Evolutionary conservation across 306 rosid species (phyloP), one percentile per base, ranked within the genome.

Genomic region (Carpinus viminea): DNA sequence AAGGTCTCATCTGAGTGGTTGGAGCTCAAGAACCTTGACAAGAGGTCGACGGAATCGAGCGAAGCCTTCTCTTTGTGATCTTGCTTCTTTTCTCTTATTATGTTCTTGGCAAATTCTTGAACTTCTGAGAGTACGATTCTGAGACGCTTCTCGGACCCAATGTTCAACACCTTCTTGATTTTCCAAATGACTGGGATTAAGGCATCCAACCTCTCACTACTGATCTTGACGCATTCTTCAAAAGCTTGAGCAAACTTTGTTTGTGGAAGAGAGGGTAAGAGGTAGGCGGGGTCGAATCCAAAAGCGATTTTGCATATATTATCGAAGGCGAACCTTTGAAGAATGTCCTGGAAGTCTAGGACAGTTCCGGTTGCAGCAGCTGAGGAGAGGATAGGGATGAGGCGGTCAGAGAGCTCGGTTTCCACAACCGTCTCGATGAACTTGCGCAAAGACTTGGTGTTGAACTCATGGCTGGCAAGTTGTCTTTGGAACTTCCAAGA

Each of bases 271-370:
- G 92, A 88, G 2, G 91, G 91, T 15, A 79, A 74, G 28, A 93
- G 76, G 76, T 89, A 88, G 21, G 82, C 83, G 0, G 97, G 98
- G 28, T 93, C 92, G 64, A 76, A 88, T 3, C 96, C 96, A 28
- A 91, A 89, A 12, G 92, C 92, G 34, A 91, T 90, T 48, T 55
- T 79, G 56, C 94, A 86, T 7, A 91, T 87, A 59, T 90, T 93
- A 15, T 93, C 97, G 21, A 93, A 88, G 0, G 93, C 90, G 50
- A 93, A 93, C 10, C 97, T 82, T 21, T 91, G 95, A 56, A 93
- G 90, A 46, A 91, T 77, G 55, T 93, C 92, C 54, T 91, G 92
- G 20, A 91, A 79, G 68, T 90, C 88, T 1, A 80, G 60, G 48
- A 86, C n/a, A n/a, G 71, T 65, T 74, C 56, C 0, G 10, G 28